Percentiles rank a stretch among this genome's conserved stretches.
These are phyloP conservation scores for Rhodotorula babjevae DNA, from an alignment of 768 basidiomycete species.

Conservation along the genomic window DNA sequence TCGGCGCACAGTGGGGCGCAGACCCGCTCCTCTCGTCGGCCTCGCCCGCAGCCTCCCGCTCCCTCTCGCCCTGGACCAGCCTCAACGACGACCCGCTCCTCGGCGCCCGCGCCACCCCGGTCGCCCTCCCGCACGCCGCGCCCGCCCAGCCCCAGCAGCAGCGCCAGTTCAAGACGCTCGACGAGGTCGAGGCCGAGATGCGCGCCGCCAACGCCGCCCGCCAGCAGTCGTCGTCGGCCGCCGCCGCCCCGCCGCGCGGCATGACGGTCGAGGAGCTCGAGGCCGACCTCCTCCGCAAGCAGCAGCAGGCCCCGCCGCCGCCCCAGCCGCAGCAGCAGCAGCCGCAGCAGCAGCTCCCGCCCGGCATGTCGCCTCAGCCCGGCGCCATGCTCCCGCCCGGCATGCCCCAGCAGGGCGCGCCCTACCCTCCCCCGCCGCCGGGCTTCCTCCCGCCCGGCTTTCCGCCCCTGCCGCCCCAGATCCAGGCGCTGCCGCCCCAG, in stretches of 20 bases:
- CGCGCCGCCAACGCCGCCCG: not conserved
- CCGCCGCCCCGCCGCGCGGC: conserved; percentile 1
- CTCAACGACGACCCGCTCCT: conserved; percentile 39
- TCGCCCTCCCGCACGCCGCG: not conserved
- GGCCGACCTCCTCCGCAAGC: conserved; percentile 40
- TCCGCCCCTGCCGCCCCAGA: not conserved
- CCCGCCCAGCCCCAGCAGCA: conserved; percentile 13
- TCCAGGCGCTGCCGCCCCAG: conserved; percentile 2
- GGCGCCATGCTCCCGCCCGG: conserved; percentile 66
- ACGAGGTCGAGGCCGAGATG: conserved; percentile 47
- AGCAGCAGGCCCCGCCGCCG: conserved; percentile 58
- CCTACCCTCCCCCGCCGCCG: conserved; percentile 13
- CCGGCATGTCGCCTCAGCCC: conserved; percentile 59
- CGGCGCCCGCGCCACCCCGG: not conserved
- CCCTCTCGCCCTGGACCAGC: conserved; percentile 29
- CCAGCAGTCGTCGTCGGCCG: not conserved
- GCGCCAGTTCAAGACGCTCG: conserved; percentile 41
- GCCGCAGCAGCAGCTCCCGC: conserved; percentile 58
- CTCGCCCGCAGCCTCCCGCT: not conserved
- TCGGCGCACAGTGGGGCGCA: not conserved
- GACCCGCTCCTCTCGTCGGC: conserved; percentile 4
- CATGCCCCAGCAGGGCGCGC: conserved; percentile 50
- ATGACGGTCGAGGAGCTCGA: conserved; percentile 45
- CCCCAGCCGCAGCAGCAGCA: conserved; percentile 56
- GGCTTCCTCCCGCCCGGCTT: conserved; percentile 2